A percentile compares a stretch with the other conserved stretches of the same genome.
Conservation (phyloP, 768 basidiomycete genomes). For the Pisolithus microcarpus region DNA sequence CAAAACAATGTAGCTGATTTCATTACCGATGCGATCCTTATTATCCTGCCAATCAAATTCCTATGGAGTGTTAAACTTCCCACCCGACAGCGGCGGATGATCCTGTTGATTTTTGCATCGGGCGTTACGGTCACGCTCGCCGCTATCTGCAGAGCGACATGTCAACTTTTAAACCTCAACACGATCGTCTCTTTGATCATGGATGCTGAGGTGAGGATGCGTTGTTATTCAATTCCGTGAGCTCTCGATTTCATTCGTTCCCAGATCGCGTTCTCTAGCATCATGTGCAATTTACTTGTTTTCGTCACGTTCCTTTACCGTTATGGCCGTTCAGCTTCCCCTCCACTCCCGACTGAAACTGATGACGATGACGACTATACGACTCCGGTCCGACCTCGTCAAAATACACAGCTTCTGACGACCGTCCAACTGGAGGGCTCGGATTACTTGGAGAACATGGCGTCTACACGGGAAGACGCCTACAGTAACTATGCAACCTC, state of each 20-base stretch:
- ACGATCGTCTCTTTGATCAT: constrained; percentile 6
- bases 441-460: background rate
- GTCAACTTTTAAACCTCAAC: constrained; percentile 7
- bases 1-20: constrained; percentile 9
- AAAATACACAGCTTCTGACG: constrained; percentile 7
- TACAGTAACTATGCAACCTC: background rate
- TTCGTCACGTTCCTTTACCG: constrained; percentile 13
- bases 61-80: constrained; percentile 18
- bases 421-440: constrained; percentile 4
- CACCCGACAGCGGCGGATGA: constrained; percentile 16
- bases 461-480: background rate
- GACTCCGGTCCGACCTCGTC: background rate
- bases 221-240: background rate
- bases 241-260: background rate
- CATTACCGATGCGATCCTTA: constrained; percentile 10
- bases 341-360: background rate
- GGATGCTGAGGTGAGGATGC: constrained; percentile 13
- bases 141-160: constrained; percentile 10
- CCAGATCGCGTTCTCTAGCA: constrained; percentile 12
- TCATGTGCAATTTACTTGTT: constrained; percentile 18
- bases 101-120: constrained; percentile 16
- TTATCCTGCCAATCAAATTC: constrained; percentile 14
- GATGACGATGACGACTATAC: constrained; percentile 10
- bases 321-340: background rate
- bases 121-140: constrained; percentile 11